A percentile compares a stretch with the other conserved stretches of the same genome.
These are phyloP conservation scores for Vigna angularis DNA, from an alignment of 306 rosid species.

Conservation along the genomic window DNA sequence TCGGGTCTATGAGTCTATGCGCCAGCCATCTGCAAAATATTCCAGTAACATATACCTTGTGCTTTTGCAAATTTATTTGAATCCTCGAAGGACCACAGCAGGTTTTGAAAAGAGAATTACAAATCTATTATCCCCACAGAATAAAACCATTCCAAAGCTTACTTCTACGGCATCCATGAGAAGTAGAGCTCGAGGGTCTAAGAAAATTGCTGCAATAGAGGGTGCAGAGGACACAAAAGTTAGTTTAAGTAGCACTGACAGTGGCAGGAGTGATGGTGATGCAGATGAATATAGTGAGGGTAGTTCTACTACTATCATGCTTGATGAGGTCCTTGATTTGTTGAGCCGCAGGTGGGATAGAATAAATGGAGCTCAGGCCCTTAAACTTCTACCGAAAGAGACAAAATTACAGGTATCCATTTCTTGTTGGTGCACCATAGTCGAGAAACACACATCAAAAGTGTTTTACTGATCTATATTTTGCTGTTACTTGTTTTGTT, in stretches of 20 bases:
- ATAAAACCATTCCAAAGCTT: slow-evolving; percentile 59
- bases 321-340: slow-evolving; percentile 87
- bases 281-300: slow-evolving; percentile 75
- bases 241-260: slow-evolving; percentile 76
- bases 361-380: slow-evolving; percentile 97
- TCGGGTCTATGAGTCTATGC: slow-evolving; percentile 74
- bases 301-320: slow-evolving; percentile 74
- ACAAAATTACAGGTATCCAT: slow-evolving; percentile 86
- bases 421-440: slow-evolving; percentile 34
- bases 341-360: slow-evolving; percentile 93
- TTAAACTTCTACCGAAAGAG: slow-evolving; percentile 90
- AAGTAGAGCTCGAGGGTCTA: slow-evolving; percentile 68
- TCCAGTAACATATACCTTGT: slow-evolving; percentile 85
- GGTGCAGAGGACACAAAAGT: slow-evolving; percentile 85
- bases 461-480: slow-evolving; percentile 20
- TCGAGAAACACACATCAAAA: slow-evolving; percentile 6
- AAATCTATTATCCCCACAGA: slow-evolving; percentile 68
- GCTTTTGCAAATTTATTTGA: slow-evolving; percentile 90
- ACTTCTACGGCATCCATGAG: slow-evolving; percentile 58
- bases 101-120: slow-evolving; percentile 83
- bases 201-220: slow-evolving; percentile 93
- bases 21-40: slow-evolving; percentile 70
- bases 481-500: slow-evolving; percentile 21
- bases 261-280: slow-evolving; percentile 91
- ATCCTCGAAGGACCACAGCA: slow-evolving; percentile 79